Base-by-base conservation (phyloP, 2,329 filamentous ascomycete genomes). In the Aspergillus amoenus region DNA sequence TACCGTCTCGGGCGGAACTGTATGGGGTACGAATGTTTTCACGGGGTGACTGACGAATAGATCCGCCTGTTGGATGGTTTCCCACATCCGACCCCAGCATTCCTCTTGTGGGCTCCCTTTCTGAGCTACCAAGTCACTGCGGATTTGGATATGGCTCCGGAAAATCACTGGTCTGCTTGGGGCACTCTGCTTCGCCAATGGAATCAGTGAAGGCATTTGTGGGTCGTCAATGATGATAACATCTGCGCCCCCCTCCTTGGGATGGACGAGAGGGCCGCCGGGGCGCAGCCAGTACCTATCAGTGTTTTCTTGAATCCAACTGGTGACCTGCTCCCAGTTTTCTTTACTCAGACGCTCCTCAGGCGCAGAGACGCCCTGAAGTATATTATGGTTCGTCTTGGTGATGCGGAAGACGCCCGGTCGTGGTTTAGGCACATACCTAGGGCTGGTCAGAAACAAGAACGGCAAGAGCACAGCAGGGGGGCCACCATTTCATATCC, bases 311-410 rank as follows among this genome's bases (percentile, higher is more conserved):
- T 80, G 76, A 56, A 90, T 87, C 90, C 90, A 94, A 46, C 86
- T 82, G 9, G 82, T 82, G 51, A 93, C 84, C n/a, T 79, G 74
- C 1, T 77, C 71, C 65, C 87, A 85, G 56, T 90, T 84, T 2
- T 88, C 82, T 1, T 78, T 64, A 0, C 81, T 84, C 32, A 93
- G 79, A n/a, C 84, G 82, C 64, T 90, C 82, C 3, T 84, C 82
- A 0, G 85, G 83, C 24, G 81, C 79, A 41, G 86, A 85, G 42
- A 93, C 90, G 8, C 90, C 90, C 75, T 94, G 90, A 3, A 94
- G 84, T 62, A 93, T 93, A 74, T 94, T 94, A 82, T 94, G 90
- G 65, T 92, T 89, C 63, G 88, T 92, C 76, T 94, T 94, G 64
- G 90, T 94, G 73, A 91, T 88, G 50, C 89, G 82, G 74, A 94